Base-by-base conservation (phyloP, 2,329 filamentous ascomycete genomes). In the Fonsecaea multimorphosa region DNA sequence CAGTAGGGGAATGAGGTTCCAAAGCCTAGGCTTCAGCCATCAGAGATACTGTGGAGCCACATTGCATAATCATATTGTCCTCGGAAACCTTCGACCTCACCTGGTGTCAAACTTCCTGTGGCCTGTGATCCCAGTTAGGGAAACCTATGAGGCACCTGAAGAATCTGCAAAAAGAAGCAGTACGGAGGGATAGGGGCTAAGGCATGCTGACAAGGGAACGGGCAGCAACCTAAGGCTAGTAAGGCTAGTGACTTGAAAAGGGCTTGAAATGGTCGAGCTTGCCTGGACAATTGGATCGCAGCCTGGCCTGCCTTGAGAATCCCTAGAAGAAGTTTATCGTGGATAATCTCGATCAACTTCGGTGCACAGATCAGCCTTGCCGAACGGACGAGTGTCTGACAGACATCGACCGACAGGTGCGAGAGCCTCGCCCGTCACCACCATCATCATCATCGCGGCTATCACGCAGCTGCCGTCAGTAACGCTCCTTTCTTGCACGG, bases 321-420 rank as follows among this genome's bases (percentile, higher is more conserved):
- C 44, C 22, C 44, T 12, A 49, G 44, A 49, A 49, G 44, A 49
- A 49, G 44, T 49, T 49, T 49, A 49, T 49, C 44, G 44, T 49
- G 44, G 24, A 49, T 49, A 49, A 49, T 49, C 44, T 49, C 19
- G 22, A 12, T 9, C 44, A 14, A 49, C 19, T 49, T 49, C 44
- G 44, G 44, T 22, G 44, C 19, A 49, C 19, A 22, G 19, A 49
- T 24, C 44, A 49, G 44, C 44, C 44, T 49, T 49, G 19, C 44
- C 44, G 44, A 49, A 49, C 9, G 44, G 9, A 11, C 3, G 9
- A 11, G 44, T 12, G 22, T 49, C 22, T 24, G 19, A n/a, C 16
- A 40, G 44, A 24, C n/a, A 49, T 6, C n/a, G 44, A 24, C 19
- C 11, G 40, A 38, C 11, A n/a, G 14, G 19, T 49, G 9, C 44